These are phyloP conservation scores for Chamaecyparis obtusa DNA, from an alignment of 75 land plant genomes.

Conservation along the genomic window DNA sequence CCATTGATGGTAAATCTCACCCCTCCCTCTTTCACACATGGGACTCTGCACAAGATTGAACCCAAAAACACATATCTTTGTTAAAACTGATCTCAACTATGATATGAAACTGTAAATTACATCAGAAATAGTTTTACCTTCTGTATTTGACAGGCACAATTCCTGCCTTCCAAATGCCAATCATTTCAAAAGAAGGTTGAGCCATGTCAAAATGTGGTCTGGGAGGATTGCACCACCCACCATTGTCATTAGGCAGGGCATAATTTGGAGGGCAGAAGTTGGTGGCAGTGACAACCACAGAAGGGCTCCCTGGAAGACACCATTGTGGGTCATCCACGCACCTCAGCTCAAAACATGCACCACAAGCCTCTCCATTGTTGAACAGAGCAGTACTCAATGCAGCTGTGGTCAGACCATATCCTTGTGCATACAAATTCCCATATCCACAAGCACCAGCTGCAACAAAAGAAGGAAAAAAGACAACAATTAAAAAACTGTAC, in stretches of 20 bases:
- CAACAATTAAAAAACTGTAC: too few relatives aligned
- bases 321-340: slow-evolving; percentile 31
- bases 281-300: slow-evolving; percentile 53
- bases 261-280: slow-evolving; percentile 29
- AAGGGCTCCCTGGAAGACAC: slow-evolving; percentile 41
- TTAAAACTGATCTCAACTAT: background rate
- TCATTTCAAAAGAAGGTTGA: slow-evolving; percentile 45
- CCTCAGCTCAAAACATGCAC: slow-evolving; percentile 49
- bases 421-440: slow-evolving; percentile 45
- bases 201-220: slow-evolving; percentile 49
- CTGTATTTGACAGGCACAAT: slow-evolving; percentile 38
- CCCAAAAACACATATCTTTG: too few relatives aligned
- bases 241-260: slow-evolving; percentile 43
- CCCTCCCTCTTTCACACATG: slow-evolving; percentile 30
- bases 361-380: slow-evolving; percentile 44
- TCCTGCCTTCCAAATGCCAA: slow-evolving; percentile 44
- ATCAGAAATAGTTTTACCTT: slow-evolving; percentile 14
- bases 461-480: background rate
- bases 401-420: slow-evolving; percentile 48
- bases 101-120: background rate
- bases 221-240: slow-evolving; percentile 67
- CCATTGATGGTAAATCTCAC: slow-evolving; percentile 31
- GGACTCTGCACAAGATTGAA: slow-evolving; percentile 13
- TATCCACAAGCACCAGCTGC: slow-evolving; percentile 68
- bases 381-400: slow-evolving; percentile 59